Percentiles rank a stretch among this genome's conserved stretches.
Conservation (phyloP, 2,329 filamentous ascomycete genomes). For the Apiospora phragmitis region DNA sequence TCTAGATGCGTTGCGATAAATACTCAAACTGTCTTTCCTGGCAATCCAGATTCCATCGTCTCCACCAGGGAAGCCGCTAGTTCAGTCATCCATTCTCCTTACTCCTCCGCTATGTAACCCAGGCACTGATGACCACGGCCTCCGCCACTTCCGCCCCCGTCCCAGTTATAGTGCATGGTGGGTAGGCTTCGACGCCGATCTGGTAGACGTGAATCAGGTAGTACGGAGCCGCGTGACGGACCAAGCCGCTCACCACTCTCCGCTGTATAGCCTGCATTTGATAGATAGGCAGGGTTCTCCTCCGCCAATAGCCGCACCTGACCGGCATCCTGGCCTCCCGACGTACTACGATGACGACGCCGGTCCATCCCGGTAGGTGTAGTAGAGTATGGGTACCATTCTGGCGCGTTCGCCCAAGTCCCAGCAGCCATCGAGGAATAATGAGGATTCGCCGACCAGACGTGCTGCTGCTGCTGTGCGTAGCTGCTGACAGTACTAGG, state of each 20-base stretch:
- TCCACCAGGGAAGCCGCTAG: not conserved
- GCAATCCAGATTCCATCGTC: not conserved
- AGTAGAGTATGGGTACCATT: not conserved
- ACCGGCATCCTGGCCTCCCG: not conserved
- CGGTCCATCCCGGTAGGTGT: not conserved
- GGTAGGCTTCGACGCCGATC: slow-evolving; percentile 18
- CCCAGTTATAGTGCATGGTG: slow-evolving; percentile 14
- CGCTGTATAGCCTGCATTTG: not conserved
- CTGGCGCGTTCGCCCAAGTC: not conserved
- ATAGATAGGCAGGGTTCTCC: not conserved
- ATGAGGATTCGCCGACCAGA: not conserved
- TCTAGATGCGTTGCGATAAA: not conserved
- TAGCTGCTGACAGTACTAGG: not conserved
- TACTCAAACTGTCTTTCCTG: slow-evolving; percentile 1
- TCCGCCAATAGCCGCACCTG: not conserved
- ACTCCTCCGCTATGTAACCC: slow-evolving; percentile 9
- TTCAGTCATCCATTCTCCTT: not conserved
- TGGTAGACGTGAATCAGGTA: not conserved
- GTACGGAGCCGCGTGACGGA: not conserved
- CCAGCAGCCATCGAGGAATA: not conserved
- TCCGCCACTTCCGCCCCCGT: slow-evolving; percentile 4
- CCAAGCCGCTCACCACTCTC: not conserved
- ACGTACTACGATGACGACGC: not conserved
- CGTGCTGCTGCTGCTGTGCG: not conserved
- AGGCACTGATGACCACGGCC: slow-evolving; percentile 11